A percentile compares a stretch with the other conserved stretches of the same genome.
phyloP scores from a whole-genome alignment of 2,329 filamentous ascomycete species.

The Diaporthe amygdali region DNA sequence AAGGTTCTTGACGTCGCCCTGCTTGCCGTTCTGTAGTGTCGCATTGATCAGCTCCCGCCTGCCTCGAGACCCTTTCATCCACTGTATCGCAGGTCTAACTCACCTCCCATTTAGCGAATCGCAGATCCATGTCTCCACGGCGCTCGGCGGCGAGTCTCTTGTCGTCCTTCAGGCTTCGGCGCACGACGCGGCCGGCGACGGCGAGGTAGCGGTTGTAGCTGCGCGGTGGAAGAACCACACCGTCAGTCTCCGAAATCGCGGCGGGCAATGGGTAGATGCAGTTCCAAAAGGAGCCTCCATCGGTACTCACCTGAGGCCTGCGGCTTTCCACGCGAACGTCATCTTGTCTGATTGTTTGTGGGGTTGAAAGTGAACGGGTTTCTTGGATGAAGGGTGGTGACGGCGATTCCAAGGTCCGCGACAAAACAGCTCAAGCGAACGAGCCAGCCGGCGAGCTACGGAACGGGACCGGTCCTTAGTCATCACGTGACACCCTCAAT shows the following conservation, averaged over 20 bases:
- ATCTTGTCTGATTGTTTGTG: conserved; percentile 66
- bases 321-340: conserved; percentile 98
- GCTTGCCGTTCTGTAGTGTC: conserved; percentile 84
- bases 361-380: conserved; percentile 22
- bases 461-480: neutral
- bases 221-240: conserved; percentile 28
- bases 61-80: neutral
- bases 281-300: conserved; percentile 28
- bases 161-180: conserved; percentile 96
- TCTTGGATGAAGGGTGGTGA: conserved; percentile 5
- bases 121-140: conserved; percentile 86
- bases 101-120: conserved; percentile 96
- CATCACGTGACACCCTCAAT: conserved; percentile 13
- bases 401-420: conserved; percentile 15
- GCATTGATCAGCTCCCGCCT: conserved; percentile 29
- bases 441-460: conserved; percentile 14
- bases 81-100: conserved; percentile 46
- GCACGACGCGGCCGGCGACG: conserved; percentile 91
- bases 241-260: neutral
- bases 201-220: conserved; percentile 99
- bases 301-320: conserved; percentile 85
- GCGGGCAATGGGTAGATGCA: neutral
- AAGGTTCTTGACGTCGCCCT: conserved; percentile 82
- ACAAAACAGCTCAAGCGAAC: conserved; percentile 25
- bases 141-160: conserved; percentile 87